A percentile compares a stretch with the other conserved stretches of the same genome.
Evolutionary conservation across 2,329 filamentous ascomycete species (phyloP).

Genomic region (Byssochlamys sp.): DNA sequence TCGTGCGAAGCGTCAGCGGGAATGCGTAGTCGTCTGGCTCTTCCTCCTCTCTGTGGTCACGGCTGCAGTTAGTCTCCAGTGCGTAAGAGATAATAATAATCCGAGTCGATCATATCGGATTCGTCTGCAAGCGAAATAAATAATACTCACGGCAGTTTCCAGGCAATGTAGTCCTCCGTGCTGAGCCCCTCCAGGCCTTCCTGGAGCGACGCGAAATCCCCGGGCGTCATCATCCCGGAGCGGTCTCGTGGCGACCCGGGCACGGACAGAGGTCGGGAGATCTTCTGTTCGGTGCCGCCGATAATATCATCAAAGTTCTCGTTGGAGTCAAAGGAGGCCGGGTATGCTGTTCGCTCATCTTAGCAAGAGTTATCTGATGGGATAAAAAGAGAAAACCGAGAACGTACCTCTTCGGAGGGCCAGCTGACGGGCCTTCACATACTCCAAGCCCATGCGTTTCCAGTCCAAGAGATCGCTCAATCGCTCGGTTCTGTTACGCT

Average conservation of each 20-base stretch:
- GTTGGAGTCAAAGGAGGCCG: constrained; percentile 64
- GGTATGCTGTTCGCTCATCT: constrained; percentile 55
- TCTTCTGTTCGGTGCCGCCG: constrained; percentile 85
- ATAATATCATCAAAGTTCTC: constrained; percentile 85
- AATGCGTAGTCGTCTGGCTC: constrained; percentile 71
- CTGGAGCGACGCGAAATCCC: constrained; percentile 92
- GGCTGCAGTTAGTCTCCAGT: constrained; percentile 20
- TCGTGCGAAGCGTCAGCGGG: constrained; percentile 54
- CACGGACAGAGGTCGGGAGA: constrained; percentile 84
- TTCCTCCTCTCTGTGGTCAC: constrained; percentile 66
- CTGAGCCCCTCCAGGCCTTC: constrained; percentile 85
- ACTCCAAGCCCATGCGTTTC: constrained; percentile 99
- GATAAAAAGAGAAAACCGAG: neutral
- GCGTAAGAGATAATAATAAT: neutral
- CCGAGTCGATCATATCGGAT: neutral
- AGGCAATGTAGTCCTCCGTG: constrained; percentile 95
- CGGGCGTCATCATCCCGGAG: constrained; percentile 96
- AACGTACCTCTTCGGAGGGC: constrained; percentile 61
- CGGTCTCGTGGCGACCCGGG: constrained; percentile 85
- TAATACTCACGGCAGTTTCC: constrained; percentile 80
- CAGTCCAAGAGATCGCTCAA: constrained; percentile 91
- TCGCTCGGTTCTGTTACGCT: constrained; percentile 90
- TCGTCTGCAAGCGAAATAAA: constrained; percentile 1
- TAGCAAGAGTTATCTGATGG: neutral
- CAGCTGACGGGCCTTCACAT: constrained; percentile 91